phyloP scores from a whole-genome alignment of 257 asterid species.

The Nicotiana otophora region DNA sequence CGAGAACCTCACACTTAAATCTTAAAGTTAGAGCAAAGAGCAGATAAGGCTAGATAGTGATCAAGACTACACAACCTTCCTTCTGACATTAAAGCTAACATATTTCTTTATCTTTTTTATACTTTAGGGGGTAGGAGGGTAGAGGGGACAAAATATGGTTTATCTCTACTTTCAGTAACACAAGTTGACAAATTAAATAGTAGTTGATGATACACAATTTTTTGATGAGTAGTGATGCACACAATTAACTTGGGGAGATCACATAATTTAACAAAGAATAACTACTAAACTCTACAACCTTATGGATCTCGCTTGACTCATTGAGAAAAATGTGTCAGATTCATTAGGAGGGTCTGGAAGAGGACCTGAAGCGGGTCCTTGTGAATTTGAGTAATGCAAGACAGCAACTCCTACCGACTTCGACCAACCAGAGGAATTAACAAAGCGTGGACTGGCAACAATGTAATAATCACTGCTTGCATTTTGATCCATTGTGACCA shows the following conservation, averaged over 20 bases:
- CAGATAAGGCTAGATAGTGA: not conserved
- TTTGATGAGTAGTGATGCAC: not conserved
- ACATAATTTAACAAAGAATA: constrained; percentile 21
- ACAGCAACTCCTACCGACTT: constrained; percentile 73
- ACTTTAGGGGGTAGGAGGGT: not conserved
- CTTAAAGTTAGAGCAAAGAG: not conserved
- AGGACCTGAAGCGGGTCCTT: constrained; percentile 87
- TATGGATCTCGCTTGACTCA: constrained; percentile 93
- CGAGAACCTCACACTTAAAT: not conserved
- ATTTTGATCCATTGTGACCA: constrained; percentile 86
- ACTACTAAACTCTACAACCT: constrained; percentile 46
- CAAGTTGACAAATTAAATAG: not conserved
- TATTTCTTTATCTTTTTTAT: not conserved
- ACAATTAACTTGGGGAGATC: constrained; percentile 14
- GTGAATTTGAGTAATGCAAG: constrained; percentile 79
- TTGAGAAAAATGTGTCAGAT: constrained; percentile 75
- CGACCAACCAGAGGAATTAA: constrained; percentile 42
- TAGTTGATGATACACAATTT: not conserved
- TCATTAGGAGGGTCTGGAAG: constrained; percentile 95
- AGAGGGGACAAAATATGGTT: not conserved
- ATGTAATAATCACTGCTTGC: constrained; percentile 75
- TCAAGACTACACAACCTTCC: constrained; percentile 5
- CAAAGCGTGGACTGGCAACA: constrained; percentile 85
- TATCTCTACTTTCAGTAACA: not conserved
- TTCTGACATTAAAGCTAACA: constrained; percentile 1